These are phyloP conservation scores for Sporothrix globosa DNA, from an alignment of 2,329 filamentous ascomycete species.

Conservation along the genomic window DNA sequence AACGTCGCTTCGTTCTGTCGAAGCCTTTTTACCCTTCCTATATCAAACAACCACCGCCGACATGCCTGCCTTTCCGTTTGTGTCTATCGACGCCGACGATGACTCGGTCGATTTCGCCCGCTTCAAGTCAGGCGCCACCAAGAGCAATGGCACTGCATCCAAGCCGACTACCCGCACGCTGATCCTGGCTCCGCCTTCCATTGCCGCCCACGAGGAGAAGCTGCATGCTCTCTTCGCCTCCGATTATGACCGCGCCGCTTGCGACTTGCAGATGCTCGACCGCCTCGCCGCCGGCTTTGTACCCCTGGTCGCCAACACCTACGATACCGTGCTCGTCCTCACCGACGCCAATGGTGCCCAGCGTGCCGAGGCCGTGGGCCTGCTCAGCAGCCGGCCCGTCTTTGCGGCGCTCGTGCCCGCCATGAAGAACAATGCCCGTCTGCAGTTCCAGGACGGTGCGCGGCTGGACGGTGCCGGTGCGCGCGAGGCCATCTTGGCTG, in stretches of 20 bases:
- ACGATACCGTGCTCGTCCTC: conserved; percentile 83
- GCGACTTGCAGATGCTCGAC: conserved; percentile 97
- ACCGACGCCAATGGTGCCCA: conserved; percentile 70
- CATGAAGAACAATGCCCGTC: conserved; percentile 68
- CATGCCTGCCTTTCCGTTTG: conserved; percentile 35
- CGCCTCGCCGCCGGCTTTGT: conserved; percentile 82
- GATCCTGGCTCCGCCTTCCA: conserved; percentile 79
- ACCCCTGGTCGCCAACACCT: conserved; percentile 72
- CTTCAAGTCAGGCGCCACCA: conserved; percentile 15
- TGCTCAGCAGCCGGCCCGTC: conserved; percentile 65
- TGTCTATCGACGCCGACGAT: conserved; percentile 35
- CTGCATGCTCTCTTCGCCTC: conserved; percentile 68
- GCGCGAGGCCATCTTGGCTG: conserved; percentile 82
- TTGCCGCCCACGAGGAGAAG: conserved; percentile 81
- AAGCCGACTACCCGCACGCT: conserved; percentile 32
- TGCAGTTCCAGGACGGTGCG: conserved; percentile 69
- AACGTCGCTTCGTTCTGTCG: background rate
- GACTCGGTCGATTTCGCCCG: conserved; percentile 22
- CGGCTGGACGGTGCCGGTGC: conserved; percentile 58
- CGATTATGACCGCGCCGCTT: conserved; percentile 69
- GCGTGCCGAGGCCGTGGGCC: conserved; percentile 61
- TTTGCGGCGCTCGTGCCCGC: conserved; percentile 70
- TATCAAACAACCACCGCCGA: background rate
- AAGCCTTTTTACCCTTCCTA: background rate
- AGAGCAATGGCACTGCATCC: conserved; percentile 14